phyloP scores from a whole-genome alignment of 2,329 filamentous ascomycete genomes.

The Cordyceps cicadae region DNA sequence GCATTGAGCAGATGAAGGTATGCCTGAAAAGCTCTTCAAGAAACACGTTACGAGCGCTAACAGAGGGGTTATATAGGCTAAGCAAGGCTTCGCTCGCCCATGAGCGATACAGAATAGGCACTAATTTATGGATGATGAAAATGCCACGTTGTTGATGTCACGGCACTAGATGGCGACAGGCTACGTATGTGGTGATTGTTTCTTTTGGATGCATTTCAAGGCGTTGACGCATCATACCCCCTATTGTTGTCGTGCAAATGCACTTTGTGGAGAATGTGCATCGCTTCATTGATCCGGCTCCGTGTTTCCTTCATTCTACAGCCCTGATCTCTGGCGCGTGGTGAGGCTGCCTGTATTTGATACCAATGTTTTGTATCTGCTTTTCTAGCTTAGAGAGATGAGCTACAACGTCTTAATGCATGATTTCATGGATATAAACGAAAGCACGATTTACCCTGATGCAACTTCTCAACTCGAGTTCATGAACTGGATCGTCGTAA shows the following conservation, averaged over 20 bases:
- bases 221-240: conserved; percentile 11
- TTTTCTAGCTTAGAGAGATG: conserved; percentile 1
- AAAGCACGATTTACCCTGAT: neutral
- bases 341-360: neutral
- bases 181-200: neutral
- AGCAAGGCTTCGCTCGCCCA: conserved; percentile 24
- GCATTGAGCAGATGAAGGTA: conserved; percentile 98
- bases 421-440: neutral
- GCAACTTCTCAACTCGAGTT: neutral
- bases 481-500: neutral
- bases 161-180: neutral
- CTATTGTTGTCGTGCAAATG: conserved; percentile 4
- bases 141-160: neutral
- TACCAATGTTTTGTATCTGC: conserved; percentile 5
- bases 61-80: conserved; percentile 17
- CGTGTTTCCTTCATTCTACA: neutral
- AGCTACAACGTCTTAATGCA: neutral
- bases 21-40: conserved; percentile 13
- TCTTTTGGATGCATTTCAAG: conserved; percentile 11
- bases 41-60: neutral
- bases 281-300: neutral
- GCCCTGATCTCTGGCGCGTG: neutral
- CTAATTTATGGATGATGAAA: neutral
- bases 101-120: conserved; percentile 12
- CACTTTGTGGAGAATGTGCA: neutral